Evolutionary conservation across 2,329 filamentous ascomycete genomes (phyloP).

Genomic region (Cladophialophora bantiana): DNA sequence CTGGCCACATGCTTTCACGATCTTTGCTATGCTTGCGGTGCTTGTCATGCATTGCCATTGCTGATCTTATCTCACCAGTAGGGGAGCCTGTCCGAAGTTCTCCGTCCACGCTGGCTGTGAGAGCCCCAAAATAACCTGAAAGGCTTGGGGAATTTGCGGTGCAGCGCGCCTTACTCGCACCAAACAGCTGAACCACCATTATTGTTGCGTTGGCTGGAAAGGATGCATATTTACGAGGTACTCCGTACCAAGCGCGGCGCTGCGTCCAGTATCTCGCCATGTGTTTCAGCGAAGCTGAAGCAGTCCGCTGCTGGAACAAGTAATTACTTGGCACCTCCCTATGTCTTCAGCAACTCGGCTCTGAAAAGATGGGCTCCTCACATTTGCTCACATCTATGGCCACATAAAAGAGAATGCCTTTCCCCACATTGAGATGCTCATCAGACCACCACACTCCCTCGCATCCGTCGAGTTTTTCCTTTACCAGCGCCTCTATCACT

Average conservation of each 20-base stretch:
- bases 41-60: slow-evolving; percentile 16
- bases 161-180: slow-evolving; percentile 8
- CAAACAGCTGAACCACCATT: slow-evolving; percentile 3
- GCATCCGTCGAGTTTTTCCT: slow-evolving; percentile 4
- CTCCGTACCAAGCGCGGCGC: slow-evolving; percentile 1
- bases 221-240: not conserved
- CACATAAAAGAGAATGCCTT: slow-evolving; percentile 16
- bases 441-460: slow-evolving; percentile 7
- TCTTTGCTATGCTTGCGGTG: slow-evolving; percentile 11
- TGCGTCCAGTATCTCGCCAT: slow-evolving; percentile 6
- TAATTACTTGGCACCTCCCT: slow-evolving; percentile 18
- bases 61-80: slow-evolving; percentile 5
- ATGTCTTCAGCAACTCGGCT: slow-evolving; percentile 11
- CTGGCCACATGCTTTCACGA: slow-evolving; percentile 12
- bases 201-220: slow-evolving; percentile 5
- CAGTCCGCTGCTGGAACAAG: slow-evolving; percentile 13
- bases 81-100: not conserved
- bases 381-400: not conserved
- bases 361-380: not conserved
- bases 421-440: slow-evolving; percentile 3
- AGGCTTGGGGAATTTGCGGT: slow-evolving; percentile 2
- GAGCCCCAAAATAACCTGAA: not conserved
- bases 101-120: slow-evolving; percentile 3
- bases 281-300: slow-evolving; percentile 18
- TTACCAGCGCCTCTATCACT: not conserved